Evolutionary conservation across 495 filamentous ascomycete species (phyloP), one percentile per base, ranked within the genome.

Genomic region (Xylaria nigripes): DNA sequence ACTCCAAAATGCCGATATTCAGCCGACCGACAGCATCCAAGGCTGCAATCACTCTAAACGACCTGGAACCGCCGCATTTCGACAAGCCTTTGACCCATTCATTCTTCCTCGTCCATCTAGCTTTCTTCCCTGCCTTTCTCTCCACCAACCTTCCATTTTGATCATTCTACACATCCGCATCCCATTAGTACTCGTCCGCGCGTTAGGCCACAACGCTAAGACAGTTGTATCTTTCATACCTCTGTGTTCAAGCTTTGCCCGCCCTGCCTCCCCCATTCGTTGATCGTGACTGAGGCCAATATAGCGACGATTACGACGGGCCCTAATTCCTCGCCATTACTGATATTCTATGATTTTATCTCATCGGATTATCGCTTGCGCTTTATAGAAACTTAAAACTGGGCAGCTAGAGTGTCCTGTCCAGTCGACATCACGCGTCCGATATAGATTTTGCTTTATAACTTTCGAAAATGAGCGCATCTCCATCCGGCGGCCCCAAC

Each of bases 391-490:
- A 5, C 12, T 18, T 25, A 12, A 34, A 48, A 16, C 18, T 24
- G 12, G n/a, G 25, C 7, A 27, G n/a, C 38, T 16, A 32, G 47
- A 23, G 42, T 42, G 51, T 13, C 34, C 18, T 45, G 18, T 42
- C 34, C 2, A 32, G 24, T 18, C 24, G 30, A 22, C 25, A 48
- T 16, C 34, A 25, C 36, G 36, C 46, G 53, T 46, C 16, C 12
- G 45, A 13, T 4, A 18, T 9, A 16, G 19, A 41, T 48, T 36
- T 24, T 23, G 15, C 13, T 23, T 9, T 15, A 13, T 9, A 38
- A 8, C 19, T 23, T 44, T 27, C 29, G 38, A 72, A 44, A 47
- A 85, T 84, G 81, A 85, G 77, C 55, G 76, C 78, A 42, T 82
- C 82, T 34, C 81, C 79, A 29, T 70, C 78, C 40, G 69, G 70